Base-by-base conservation (phyloP, 2,329 filamentous ascomycete species). In the Allantophomopsis lycopodina region DNA sequence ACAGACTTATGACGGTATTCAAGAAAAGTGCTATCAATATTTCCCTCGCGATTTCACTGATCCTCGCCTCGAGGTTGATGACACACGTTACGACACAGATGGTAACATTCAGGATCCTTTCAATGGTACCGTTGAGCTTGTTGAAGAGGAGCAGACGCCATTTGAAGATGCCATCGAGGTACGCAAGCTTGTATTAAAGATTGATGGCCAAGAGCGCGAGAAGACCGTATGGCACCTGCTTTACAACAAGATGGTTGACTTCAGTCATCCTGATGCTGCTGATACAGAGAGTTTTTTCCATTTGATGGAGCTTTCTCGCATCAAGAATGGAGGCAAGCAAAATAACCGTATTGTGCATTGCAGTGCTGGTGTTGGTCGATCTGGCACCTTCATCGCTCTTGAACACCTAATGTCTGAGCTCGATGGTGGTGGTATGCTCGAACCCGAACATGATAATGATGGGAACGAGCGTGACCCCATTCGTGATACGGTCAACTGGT, bases 371-470 rank as follows among this genome's bases (percentile, higher is more conserved):
- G 89, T 98, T 12, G 91, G 91, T 11, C 77, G 91, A 40, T 94
- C 84, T 7, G 91, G 91, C 28, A 96, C 91, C 0, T 98, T 96
- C 55, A 94, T 98, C 52, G 83, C 86, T 2, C 71, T 98, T n/a
- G 91, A 96, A 60, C 86, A 93, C 58, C 73, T 98, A 18, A 69
- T 94, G 46, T 72, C 79, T 30, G 86, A 95, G 59, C 69, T 96
- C 8, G 77, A 84, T 18, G 71, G 77, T 5, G 89, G 87, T 37
- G 69, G 77, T 16, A 61, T 94, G 37, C 65, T 73, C 45, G 16
- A 14, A 8, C 16, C 16, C 13, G 32, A 20, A 11, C 12, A 6
- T 6, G 42, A 36, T 8, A 28, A 44, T 4, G 47, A 48, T 36
- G 39, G 43, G 10, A 38, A 35, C 13, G 11, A 37, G 38, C n/a